Conservation (phyloP, 192 early-diverging fungal genomes). For the Endogone sp. region DNA sequence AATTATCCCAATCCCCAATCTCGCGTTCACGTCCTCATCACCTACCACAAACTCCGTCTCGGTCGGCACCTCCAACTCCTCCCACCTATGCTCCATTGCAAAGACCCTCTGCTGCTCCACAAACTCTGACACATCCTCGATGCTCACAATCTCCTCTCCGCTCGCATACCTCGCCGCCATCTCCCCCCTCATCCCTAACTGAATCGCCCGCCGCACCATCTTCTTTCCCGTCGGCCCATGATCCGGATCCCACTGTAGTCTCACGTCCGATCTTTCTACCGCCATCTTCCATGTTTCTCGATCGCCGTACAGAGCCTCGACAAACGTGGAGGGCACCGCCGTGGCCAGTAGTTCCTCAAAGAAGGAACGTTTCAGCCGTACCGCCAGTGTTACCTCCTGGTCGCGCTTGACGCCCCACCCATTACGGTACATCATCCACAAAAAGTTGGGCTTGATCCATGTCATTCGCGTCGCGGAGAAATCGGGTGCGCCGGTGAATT, state of each 20-base stretch:
- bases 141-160: constrained; percentile 25
- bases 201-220: constrained; percentile 34
- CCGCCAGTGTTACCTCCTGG: constrained; percentile 32
- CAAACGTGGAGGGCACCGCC: constrained; percentile 14
- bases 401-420: constrained; percentile 39
- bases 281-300: constrained; percentile 7
- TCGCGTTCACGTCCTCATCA: background rate
- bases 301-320: constrained; percentile 6
- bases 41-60: background rate
- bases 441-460: constrained; percentile 45
- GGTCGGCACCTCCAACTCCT: background rate
- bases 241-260: constrained; percentile 48
- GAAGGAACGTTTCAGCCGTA: constrained; percentile 19
- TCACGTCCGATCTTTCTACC: constrained; percentile 25
- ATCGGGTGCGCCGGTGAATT: constrained; percentile 25
- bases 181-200: constrained; percentile 27
- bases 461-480: constrained; percentile 39
- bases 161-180: constrained; percentile 16
- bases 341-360: constrained; percentile 24
- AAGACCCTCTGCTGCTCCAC: background rate
- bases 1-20: background rate
- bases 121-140: constrained; percentile 39
- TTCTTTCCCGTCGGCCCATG: constrained; percentile 23
- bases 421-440: constrained; percentile 47
- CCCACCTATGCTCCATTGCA: background rate